Evolutionary conservation across 2,329 filamentous ascomycete species (phyloP), one percentile per base, ranked within the genome.

Genomic region (Hirsutella minnesotensis): DNA sequence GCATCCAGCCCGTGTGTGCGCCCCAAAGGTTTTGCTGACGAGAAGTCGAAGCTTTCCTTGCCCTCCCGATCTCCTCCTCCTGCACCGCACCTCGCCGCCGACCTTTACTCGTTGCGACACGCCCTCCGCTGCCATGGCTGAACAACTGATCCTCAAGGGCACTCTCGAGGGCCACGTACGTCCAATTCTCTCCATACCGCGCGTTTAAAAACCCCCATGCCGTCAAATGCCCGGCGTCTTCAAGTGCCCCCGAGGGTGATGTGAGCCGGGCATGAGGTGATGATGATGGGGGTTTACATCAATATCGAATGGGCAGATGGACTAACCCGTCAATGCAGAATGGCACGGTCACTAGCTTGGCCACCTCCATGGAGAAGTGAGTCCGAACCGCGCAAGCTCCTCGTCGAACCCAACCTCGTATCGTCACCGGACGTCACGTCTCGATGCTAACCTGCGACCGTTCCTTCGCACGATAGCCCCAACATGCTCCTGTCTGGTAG

Each of bases 401-500:
- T n/a, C 8, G 24, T 36, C 19, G 21, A 31, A 31, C 39, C 35
- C 27, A n/a, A 36, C 40, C 16, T 33, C 31, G 30, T 43, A 27
- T 12, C 24, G 24, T 12, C 12, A 27, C 24, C 42, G 39, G 35
- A 35, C 33, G 3, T 9, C 16, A 7, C 7, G 15, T 18, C 33
- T 35, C 33, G 33, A 38, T 20, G 36, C 36, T 38, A 38, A 38
- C 36, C 36, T 24, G 13, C 19, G 10, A 33, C 27, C 1, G 16
- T 19, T 22, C 2, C 16, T 45, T 50, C 49, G 45, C 52, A 45
- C 40, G 47, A 49, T 58, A 79, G 87, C 85, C 92, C 92, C 66
- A 96, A 98, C 81, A 96, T 98, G 90, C 89, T 98, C 68, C 82
- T 98, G 63, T 98, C 92, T 58, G 90, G 78, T 64, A 87, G 81